Conservation (phyloP, 352 stramenopile species). For the Pythium grandisporangium region DNA sequence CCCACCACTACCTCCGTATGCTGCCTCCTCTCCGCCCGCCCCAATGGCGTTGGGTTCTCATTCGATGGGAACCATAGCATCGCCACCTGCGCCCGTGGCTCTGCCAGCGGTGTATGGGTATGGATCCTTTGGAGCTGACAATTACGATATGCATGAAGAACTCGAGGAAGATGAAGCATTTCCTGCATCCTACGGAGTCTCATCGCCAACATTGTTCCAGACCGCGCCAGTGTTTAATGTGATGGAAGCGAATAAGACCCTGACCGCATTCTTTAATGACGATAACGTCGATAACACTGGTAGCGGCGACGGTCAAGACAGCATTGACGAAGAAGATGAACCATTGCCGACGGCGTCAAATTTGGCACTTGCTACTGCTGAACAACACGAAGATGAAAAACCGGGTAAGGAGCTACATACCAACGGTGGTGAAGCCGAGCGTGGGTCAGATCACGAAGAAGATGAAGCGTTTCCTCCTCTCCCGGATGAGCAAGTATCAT, state of each 20-base stretch:
- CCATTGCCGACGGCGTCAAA: constrained; percentile 18
- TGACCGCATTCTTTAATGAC: constrained; percentile 64
- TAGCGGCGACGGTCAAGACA: no score
- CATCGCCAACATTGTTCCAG: constrained; percentile 18
- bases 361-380: not conserved
- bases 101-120: not conserved
- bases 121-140: not conserved
- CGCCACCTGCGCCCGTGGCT: not conserved
- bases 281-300: constrained; percentile 32
- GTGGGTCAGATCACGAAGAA: constrained; percentile 9
- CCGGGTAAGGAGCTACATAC: no score
- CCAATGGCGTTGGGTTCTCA: not conserved
- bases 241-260: constrained; percentile 50
- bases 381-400: no score
- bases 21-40: constrained; percentile 1
- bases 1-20: constrained; percentile 7
- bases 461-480: constrained; percentile 20
- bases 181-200: constrained; percentile 29
- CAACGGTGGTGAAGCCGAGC: not conserved
- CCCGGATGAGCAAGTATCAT: not conserved
- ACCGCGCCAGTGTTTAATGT: constrained; percentile 32
- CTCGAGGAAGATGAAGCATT: constrained; percentile 79
- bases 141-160: constrained; percentile 22
- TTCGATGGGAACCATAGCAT: constrained; percentile 1
- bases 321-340: constrained; percentile 50